Conservation (phyloP, 306 rosid species). For the Fagus crenata region DNA sequence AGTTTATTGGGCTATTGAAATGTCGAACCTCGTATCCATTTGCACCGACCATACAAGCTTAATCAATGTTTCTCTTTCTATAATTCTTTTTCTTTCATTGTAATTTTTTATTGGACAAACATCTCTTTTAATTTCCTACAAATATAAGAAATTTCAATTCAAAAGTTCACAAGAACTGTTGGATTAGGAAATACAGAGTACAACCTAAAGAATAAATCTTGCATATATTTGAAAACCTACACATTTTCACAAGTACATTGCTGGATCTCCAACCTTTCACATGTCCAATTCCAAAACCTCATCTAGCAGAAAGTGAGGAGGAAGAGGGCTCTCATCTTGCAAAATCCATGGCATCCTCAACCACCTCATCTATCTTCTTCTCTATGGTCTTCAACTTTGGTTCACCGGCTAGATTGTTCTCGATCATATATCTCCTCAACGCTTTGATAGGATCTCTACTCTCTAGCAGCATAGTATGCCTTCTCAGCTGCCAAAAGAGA, state of each 20-base stretch:
- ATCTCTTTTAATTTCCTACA: no score
- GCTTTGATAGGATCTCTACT: slow-evolving; percentile 66
- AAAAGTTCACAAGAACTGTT: no score
- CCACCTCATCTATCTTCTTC: slow-evolving; percentile 69
- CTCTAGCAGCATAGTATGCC: slow-evolving; percentile 73
- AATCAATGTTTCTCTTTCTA: no score
- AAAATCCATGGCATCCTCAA: slow-evolving; percentile 80
- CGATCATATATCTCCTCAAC: slow-evolving; percentile 64
- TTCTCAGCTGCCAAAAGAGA: slow-evolving; percentile 74
- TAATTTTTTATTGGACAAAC: no score
- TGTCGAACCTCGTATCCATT: no score
- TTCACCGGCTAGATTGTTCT: slow-evolving; percentile 70
- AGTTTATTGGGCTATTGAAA: no score
- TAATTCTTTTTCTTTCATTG: no score
- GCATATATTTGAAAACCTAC: slow-evolving; percentile 32
- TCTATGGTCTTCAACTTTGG: slow-evolving; percentile 75
- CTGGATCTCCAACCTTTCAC: slow-evolving; percentile 23
- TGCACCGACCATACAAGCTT: no score
- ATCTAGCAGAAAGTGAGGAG: slow-evolving; percentile 34
- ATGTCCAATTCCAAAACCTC: slow-evolving; percentile 94
- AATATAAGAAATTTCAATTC: no score
- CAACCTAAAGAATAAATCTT: slow-evolving; percentile 48
- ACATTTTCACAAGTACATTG: slow-evolving; percentile 8
- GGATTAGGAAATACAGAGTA: slow-evolving; percentile 4
- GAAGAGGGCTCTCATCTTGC: slow-evolving; percentile 80